Evolutionary conservation across 108 stramenopile genomes (phyloP), one percentile per base, ranked within the genome.

Genomic region (Fragilariopsis cylindrus): DNA sequence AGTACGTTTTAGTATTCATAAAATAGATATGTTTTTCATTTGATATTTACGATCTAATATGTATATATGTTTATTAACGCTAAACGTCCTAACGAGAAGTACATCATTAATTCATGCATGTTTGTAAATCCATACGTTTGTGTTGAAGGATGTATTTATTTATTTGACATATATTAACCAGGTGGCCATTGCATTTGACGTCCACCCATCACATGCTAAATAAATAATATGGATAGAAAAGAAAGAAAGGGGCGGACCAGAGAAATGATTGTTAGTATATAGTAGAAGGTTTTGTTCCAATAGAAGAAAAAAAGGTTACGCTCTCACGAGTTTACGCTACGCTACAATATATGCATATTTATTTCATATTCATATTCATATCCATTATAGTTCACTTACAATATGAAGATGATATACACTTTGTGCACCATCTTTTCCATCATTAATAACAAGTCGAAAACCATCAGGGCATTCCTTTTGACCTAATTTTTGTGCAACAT

Each of bases 371-470:
- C 30, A 30, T 30, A 30, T 30, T 30, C 30, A 30, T 30, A 30
- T 30, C 30, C 30, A 30, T 39, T 42, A 62, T 40, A 41, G 2
- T 43, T 42, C 11, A 63, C 62, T 63, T 63, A 63, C 62, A 63
- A 63, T 45, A 70, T 98, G 98, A 43, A 98, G 70, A 80, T 98
- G 98, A 72, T 96, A 97, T 3, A 98, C 98, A 67, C 82, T 84
- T 80, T 98, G 98, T 41, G 92, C 92, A 12, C 97, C 98, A 52
- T 96, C 80, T 44, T 81, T 84, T 2, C 98, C 98, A 76, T 98
- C 96, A 77, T 98, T 98, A 47, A 98, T 86, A 4, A 97, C 96
- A 63, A 97, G 70, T n/a, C 98, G 89, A 73, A 94, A 98, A 19
- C 97, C 97, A 43, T 87, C 80, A 0, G 90, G 92, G 73, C 94